A percentile compares a stretch with the other conserved stretches of the same genome.
These are phyloP conservation scores for Paracamarosporium sp. DNA, from an alignment of 2,329 filamentous ascomycete species.

Conservation along the genomic window DNA sequence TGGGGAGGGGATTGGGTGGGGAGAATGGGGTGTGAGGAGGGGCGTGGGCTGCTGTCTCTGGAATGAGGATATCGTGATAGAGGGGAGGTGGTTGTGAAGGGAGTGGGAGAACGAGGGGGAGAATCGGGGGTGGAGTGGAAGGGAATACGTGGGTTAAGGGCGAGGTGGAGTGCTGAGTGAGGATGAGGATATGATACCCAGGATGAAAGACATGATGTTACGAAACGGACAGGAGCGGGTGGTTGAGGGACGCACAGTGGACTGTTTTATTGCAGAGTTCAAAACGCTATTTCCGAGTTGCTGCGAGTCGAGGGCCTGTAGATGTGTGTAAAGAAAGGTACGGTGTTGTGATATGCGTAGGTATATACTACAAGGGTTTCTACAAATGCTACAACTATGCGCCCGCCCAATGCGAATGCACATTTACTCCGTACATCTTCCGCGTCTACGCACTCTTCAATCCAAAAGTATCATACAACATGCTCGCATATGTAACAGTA, in stretches of 20 bases:
- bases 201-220: neutral
- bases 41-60: conserved; percentile 14
- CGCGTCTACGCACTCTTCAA: neutral
- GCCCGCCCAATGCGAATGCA: conserved; percentile 18
- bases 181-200: conserved; percentile 26
- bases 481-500: neutral
- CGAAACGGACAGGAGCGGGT: too few relatives aligned
- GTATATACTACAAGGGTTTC: conserved; percentile 26
- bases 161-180: too few relatives aligned
- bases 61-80: too few relatives aligned
- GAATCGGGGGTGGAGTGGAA: conserved; percentile 1
- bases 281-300: too few relatives aligned
- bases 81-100: too few relatives aligned
- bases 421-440: conserved; percentile 18
- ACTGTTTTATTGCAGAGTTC: too few relatives aligned
- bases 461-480: conserved; percentile 19
- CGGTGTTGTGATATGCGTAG: neutral
- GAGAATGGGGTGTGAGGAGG: conserved; percentile 32
- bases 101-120: conserved; percentile 4
- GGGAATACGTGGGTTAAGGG: conserved; percentile 5
- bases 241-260: too few relatives aligned
- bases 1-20: conserved; percentile 35
- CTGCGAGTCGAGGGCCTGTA: conserved; percentile 4
- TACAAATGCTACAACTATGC: conserved; percentile 17
- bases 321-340: neutral